These are phyloP conservation scores for Cercospora sojina DNA, from an alignment of 2,329 filamentous ascomycete genomes.

Conservation along the genomic window DNA sequence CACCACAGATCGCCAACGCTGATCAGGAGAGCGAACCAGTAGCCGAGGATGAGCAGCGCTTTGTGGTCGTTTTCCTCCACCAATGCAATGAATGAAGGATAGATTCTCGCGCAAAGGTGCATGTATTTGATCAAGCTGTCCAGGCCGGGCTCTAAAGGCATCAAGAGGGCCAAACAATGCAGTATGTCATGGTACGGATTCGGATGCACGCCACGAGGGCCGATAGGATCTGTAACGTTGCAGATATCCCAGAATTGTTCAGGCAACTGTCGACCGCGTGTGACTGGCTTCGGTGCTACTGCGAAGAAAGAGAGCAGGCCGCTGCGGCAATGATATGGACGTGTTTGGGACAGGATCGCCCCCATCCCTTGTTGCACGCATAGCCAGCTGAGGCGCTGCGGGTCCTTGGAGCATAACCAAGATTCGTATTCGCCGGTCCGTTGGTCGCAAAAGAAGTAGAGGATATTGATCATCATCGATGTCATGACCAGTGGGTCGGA, in stretches of 20 bases:
- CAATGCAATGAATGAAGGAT: constrained; percentile 15
- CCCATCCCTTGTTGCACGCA: constrained; percentile 19
- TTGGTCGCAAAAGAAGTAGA: constrained; percentile 6
- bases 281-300: background rate
- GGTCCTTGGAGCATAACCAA: constrained; percentile 13
- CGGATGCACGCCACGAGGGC: constrained; percentile 13
- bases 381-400: constrained; percentile 16
- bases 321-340: constrained; percentile 17
- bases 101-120: constrained; percentile 18
- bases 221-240: constrained; percentile 15
- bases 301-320: constrained; percentile 17
- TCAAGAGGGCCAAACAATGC: constrained; percentile 14
- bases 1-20: constrained; percentile 19
- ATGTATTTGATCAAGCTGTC: constrained; percentile 20
- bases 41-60: constrained; percentile 15
- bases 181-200: constrained; percentile 22
- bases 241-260: constrained; percentile 14
- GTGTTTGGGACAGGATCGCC: constrained; percentile 13
- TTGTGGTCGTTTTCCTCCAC: constrained; percentile 17
- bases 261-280: constrained; percentile 1
- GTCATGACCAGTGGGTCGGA: constrained; percentile 18
- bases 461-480: constrained; percentile 17
- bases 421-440: background rate
- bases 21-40: constrained; percentile 18
- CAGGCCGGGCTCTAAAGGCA: constrained; percentile 15